Evolutionary conservation across 2,329 filamentous ascomycete species (phyloP).

Genomic region (Botrytis tulipae): DNA sequence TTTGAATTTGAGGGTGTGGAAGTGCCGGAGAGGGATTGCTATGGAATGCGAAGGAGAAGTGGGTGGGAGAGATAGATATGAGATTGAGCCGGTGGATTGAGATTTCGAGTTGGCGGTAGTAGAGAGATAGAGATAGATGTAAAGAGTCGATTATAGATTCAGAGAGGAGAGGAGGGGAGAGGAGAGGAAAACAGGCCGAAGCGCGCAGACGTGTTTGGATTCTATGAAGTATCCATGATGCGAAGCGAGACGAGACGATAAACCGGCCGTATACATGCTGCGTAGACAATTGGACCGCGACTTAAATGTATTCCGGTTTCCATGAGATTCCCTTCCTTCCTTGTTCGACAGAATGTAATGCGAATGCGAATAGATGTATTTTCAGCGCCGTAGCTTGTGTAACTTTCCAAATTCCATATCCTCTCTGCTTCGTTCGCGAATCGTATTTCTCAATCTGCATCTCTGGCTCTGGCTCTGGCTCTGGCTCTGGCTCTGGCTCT

Average conservation of each 20-base stretch:
- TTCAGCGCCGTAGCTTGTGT: neutral
- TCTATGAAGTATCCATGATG: neutral
- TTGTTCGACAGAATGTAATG: neutral
- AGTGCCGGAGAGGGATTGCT: neutral
- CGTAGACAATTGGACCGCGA: neutral
- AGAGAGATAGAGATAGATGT: neutral
- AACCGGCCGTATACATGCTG: neutral
- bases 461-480: neutral
- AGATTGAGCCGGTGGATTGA: neutral
- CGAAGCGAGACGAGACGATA: neutral
- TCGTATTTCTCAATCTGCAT: neutral
- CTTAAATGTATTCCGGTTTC: neutral
- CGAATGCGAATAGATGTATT: neutral
- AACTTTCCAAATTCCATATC: neutral
- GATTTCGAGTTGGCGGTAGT: neutral
- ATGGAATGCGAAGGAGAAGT: neutral
- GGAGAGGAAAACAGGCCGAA: neutral
- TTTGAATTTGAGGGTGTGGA: too few relatives aligned
- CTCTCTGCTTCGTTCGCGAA: neutral
- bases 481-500: neutral
- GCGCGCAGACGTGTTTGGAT: neutral
- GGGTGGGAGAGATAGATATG: neutral
- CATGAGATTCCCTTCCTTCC: neutral
- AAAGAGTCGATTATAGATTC: neutral
- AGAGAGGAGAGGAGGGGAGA: neutral